Evolutionary conservation across 768 basidiomycete genomes (phyloP), one percentile per base, ranked within the genome.

Genomic region (Tylopilus sp.): DNA sequence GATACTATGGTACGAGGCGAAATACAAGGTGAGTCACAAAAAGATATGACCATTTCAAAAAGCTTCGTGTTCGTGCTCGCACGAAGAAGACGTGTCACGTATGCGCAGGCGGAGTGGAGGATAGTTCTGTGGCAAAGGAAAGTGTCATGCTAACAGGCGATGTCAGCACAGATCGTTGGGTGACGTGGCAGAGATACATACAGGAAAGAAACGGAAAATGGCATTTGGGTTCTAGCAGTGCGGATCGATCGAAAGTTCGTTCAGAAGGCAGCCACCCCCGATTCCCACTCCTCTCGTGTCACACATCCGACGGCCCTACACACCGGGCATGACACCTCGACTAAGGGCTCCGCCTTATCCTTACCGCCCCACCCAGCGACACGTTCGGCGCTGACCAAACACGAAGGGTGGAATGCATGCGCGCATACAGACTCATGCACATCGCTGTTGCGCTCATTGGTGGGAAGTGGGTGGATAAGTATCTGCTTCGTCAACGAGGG

Each of bases 281-380:
- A 70, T 48, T 78, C 74, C 89, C 89, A 92, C 40, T 86, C 86
- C 14, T 65, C 72, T 64, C 76, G 76, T 31, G 75, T 72, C 19
- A 90, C 76, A 51, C 69, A 74, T 16, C 89, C 89, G n/a, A 75
- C 73, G 34, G 77, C 77, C 44, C 87, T 68, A 62, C 89, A 92
- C 8, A 86, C 78, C 1, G 87, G 84, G 66, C 89, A 91, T 17
- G 81, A 79, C n/a, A 89, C 86, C 63, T 86, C 82, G 1, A 89
- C 81, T 21, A 63, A 62, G 14, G 64, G 67, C 22, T 63, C 67
- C 41, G 73, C 67, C 49, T 65, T 68, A 30, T 72, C 76, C 48
- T 80, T 76, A 13, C 73, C 77, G 22, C 84, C 85, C 71, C 78
- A 80, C n/a, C 84, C 74, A 13, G 85, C 79, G 16, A 75, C 84